These are phyloP conservation scores for Voacanga thouarsii DNA, from an alignment of 257 asterid genomes.

Conservation along the genomic window DNA sequence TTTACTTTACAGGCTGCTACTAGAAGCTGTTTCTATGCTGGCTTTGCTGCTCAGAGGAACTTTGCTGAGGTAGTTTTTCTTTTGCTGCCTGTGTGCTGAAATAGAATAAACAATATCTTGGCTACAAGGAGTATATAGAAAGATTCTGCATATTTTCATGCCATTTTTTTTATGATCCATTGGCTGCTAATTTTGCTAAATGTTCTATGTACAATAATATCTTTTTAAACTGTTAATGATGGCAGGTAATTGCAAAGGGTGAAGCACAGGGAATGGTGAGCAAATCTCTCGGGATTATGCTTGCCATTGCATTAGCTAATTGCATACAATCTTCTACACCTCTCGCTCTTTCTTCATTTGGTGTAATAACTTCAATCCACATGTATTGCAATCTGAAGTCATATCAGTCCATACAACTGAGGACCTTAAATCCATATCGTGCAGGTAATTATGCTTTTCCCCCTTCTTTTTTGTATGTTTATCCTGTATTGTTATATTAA, in stretches of 20 bases:
- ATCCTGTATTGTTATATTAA: too few species aligned
- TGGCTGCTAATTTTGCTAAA: not conserved
- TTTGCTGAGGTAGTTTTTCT: conserved; percentile 74
- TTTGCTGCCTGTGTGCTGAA: conserved; percentile 3
- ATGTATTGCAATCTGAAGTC: conserved; percentile 98
- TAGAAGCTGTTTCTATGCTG: conserved; percentile 96
- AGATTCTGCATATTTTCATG: not conserved
- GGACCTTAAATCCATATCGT: conserved; percentile 97
- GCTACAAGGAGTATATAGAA: not conserved
- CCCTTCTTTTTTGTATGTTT: conserved; percentile 21
- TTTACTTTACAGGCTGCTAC: conserved; percentile 77
- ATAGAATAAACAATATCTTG: not conserved
- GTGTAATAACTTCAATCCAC: conserved; percentile 85
- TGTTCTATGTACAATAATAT: conserved; percentile 10
- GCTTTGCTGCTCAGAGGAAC: conserved; percentile 98
- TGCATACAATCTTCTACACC: conserved; percentile 77
- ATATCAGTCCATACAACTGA: conserved; percentile 90
- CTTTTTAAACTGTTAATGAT: conserved; percentile 23
- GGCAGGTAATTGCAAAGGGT: conserved; percentile 97
- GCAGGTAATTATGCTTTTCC: conserved; percentile 58
- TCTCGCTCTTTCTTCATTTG: conserved; percentile 84
- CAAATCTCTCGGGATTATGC: conserved; percentile 87
- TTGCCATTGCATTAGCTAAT: conserved; percentile 85
- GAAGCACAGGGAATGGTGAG: conserved; percentile 99
- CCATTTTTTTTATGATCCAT: not conserved